Evolutionary conservation across 1,284 basidiomycete species (phyloP), one percentile per base, ranked within the genome.

Genomic region (Marasmius oreades): DNA sequence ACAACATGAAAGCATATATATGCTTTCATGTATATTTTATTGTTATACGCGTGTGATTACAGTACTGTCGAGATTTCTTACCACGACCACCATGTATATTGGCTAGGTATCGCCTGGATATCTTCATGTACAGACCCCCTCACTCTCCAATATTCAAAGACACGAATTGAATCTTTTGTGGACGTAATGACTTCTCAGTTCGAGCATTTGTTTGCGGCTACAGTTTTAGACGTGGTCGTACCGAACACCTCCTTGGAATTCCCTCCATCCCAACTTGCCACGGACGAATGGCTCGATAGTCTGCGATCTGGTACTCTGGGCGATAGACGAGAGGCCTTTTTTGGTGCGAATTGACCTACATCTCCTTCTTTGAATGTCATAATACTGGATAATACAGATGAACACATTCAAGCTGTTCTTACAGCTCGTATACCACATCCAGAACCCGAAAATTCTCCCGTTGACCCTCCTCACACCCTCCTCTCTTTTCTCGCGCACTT

Each of bases 351-450:
- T 3, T 23, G 26, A n/a, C 8, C 47, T 18, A 14, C 18, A n/a
- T 31, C 2, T 33, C 14, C 11, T 31, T 31, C 18, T 14, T 51
- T n/a, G 7, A 42, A 20, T 20, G 7, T 42, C 20, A 16, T n/a
- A 42, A 42, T 14, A 7, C 11, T 42, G 4, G 28, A 31, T 10
- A 42, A 42, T 16, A 16, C 26, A 87, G 85, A 88, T 59, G 92
- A 94, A 70, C 84, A 88, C 63, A 74, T 94, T n/a, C 79, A 82
- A 56, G 81, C 88, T 45, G 70, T 90, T 50, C 71, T 93, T 11
- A 74, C 80, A 20, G 63, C 89, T 53, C 74, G 75, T 46, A 68
- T 90, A 31, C 75, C 80, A 22, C 71, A 78, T 59, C 69, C 75
- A 39, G 66, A 71, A 12, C 26, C 68, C 20, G 64, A 69, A 26